Percentiles rank a stretch among this genome's conserved stretches.
Conservation (phyloP, 2,329 filamentous ascomycete species). For the Aspergillus cejpii region DNA sequence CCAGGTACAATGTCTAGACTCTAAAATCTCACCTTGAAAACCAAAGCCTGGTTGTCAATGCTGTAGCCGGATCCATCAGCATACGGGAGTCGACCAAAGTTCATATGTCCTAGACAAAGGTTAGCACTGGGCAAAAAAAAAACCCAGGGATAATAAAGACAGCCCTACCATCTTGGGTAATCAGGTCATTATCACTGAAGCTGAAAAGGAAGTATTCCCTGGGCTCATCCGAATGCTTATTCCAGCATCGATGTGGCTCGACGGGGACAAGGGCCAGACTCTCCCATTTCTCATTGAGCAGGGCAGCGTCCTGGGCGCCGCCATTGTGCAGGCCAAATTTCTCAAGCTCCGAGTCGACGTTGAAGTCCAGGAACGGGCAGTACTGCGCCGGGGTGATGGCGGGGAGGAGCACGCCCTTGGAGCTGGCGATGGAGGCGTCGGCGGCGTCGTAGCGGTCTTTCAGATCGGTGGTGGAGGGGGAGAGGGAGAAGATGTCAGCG, state of each 20-base stretch:
- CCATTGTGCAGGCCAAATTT: constrained; percentile 65
- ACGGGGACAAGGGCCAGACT: constrained; percentile 57
- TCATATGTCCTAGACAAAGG: constrained; percentile 44
- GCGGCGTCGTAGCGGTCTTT: constrained; percentile 42
- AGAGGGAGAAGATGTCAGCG: constrained; percentile 62
- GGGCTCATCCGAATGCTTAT: constrained; percentile 25
- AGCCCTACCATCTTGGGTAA: constrained; percentile 58
- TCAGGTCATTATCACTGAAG: constrained; percentile 67
- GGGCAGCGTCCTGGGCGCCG: constrained; percentile 49
- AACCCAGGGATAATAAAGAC: background rate
- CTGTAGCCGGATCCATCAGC: constrained; percentile 52
- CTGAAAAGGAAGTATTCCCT: constrained; percentile 63
- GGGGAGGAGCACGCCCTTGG: constrained; percentile 48
- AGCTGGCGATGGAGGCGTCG: constrained; percentile 42
- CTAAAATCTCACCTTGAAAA: constrained; percentile 44
- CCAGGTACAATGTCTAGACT: background rate
- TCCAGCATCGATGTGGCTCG: constrained; percentile 36
- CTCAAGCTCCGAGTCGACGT: constrained; percentile 57
- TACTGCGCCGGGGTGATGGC: constrained; percentile 55
- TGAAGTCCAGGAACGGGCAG: constrained; percentile 63
- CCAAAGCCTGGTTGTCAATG: constrained; percentile 57
- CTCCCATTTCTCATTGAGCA: constrained; percentile 76
- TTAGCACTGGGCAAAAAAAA: no score
- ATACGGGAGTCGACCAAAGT: constrained; percentile 53
- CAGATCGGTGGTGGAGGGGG: constrained; percentile 53